Evolutionary conservation across 1,284 basidiomycete genomes (phyloP), one percentile per base, ranked within the genome.

Genomic region (Boletus smithii): DNA sequence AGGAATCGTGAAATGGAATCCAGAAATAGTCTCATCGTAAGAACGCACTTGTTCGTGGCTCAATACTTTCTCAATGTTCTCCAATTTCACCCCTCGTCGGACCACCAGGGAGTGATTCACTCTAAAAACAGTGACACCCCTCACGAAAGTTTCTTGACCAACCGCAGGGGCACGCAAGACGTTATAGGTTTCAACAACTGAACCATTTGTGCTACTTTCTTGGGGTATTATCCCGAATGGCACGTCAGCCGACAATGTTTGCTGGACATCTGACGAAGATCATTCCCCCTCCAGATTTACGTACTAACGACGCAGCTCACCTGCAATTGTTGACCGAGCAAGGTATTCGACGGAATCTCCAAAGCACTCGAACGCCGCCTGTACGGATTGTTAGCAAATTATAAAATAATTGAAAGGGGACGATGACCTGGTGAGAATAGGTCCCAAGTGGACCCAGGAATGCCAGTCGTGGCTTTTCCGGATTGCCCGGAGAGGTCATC

Each of bases 131-230:
- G 78, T 69, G 55, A 80, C 78, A 10, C 82, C 86, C 43, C 74
- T 69, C 22, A 89, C 69, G 56, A 79, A 82, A 13, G 63, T 69
- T 2, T 64, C 59, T 38, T 58, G 51, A 9, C 77, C 77, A 30
- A 72, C 56, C 16, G 65, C 57, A 18, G 70, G 57, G 18, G 52
- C 53, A 27, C 83, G 78, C 32, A 89, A 66, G 24, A 69, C 57
- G 59, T 88, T 81, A 54, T 86, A 88, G 4, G 85, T 85, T 62
- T 90, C 87, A 14, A 79, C 67, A 8, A 90, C 87, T n/a, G 70
- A 70, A 9, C 87, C 87, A 55, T 81, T 84, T 29, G 80, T 84
- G 20, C 80, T 80, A 58, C 90, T 90, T 66, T 90, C 88, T 61
- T 85, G 82, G 13, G 87, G 88, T 17, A 89, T 70, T 9, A 90